These are phyloP conservation scores for Vitis cinerea DNA, from an alignment of 164 flowering plant species.

Conservation along the genomic window DNA sequence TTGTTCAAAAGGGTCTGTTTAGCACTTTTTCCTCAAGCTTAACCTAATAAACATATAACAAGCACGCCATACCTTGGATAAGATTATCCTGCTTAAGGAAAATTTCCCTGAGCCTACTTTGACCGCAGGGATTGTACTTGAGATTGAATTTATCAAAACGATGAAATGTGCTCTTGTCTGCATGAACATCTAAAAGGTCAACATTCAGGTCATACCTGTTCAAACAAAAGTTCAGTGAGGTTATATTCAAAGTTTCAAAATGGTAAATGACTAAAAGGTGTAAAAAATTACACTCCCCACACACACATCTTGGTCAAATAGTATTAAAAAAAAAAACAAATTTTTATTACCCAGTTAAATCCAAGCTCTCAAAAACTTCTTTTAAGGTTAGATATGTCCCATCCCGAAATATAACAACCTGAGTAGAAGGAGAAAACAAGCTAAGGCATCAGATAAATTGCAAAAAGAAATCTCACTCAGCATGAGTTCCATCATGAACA, in stretches of 20 bases:
- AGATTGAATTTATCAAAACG: slow-evolving; percentile 99
- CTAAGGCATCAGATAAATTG: slow-evolving; percentile 1
- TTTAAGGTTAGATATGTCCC: slow-evolving; percentile 91
- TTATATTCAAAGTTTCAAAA: background rate
- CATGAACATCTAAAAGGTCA: slow-evolving; percentile 98
- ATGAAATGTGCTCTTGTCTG: slow-evolving; percentile 99
- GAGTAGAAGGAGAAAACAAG: slow-evolving; percentile 14
- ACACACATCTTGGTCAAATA: background rate
- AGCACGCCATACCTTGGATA: slow-evolving; percentile 67
- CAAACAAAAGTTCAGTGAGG: slow-evolving; percentile 9
- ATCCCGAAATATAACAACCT: slow-evolving; percentile 98
- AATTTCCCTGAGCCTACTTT: slow-evolving; percentile 98
- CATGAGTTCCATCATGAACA: background rate
- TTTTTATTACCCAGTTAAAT: slow-evolving; percentile 75
- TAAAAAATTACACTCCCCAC: background rate
- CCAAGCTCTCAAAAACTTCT: slow-evolving; percentile 98
- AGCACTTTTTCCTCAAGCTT: background rate
- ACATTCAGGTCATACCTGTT: slow-evolving; percentile 96
- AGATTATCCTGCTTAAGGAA: slow-evolving; percentile 98
- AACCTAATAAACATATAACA: background rate
- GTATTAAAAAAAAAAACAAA: background rate
- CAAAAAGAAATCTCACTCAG: background rate
- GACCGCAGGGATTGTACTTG: slow-evolving; percentile 99
- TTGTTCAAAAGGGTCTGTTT: background rate
- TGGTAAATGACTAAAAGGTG: background rate